Percentiles rank a stretch among this genome's conserved stretches.
phyloP scores from a whole-genome alignment of 805 yeast genomes.

The Wickerhamiella shivajii region DNA sequence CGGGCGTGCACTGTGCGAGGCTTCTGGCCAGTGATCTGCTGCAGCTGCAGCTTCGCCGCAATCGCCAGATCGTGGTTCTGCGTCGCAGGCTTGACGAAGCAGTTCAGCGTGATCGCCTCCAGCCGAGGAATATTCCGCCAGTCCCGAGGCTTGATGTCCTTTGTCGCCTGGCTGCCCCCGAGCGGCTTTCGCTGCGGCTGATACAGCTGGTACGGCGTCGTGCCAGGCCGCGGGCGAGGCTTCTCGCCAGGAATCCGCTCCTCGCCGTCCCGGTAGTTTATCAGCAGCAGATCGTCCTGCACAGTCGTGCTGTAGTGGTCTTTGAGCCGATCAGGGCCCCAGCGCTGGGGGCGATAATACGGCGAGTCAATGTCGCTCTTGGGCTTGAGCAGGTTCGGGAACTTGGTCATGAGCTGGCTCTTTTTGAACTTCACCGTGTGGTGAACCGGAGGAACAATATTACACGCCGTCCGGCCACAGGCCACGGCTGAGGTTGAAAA shows the following conservation, averaged over 20 bases:
- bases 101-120: constrained; percentile 52
- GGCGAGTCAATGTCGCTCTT: constrained; percentile 70
- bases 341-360: constrained; percentile 55
- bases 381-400: constrained; percentile 48
- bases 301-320: constrained; percentile 67
- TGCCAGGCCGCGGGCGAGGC: constrained; percentile 70
- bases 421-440: constrained; percentile 71
- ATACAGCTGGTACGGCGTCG: constrained; percentile 78
- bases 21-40: constrained; percentile 87
- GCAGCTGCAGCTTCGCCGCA: constrained; percentile 63
- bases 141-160: constrained; percentile 55
- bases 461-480: constrained; percentile 33
- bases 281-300: constrained; percentile 61
- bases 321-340: constrained; percentile 64
- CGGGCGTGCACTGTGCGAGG: constrained; percentile 60
- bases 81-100: constrained; percentile 50
- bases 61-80: constrained; percentile 59
- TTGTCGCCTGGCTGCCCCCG: constrained; percentile 62
- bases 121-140: constrained; percentile 59
- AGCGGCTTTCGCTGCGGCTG: constrained; percentile 64
- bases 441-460: constrained; percentile 82
- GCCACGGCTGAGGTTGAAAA: constrained; percentile 16
- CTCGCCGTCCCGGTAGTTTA: constrained; percentile 52
- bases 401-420: constrained; percentile 56
- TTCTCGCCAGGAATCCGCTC: constrained; percentile 40